A percentile compares a stretch with the other conserved stretches of the same genome.
Evolutionary conservation across 108 stramenopile genomes (phyloP).

Genomic region (Pseudonitzschia pungens): DNA sequence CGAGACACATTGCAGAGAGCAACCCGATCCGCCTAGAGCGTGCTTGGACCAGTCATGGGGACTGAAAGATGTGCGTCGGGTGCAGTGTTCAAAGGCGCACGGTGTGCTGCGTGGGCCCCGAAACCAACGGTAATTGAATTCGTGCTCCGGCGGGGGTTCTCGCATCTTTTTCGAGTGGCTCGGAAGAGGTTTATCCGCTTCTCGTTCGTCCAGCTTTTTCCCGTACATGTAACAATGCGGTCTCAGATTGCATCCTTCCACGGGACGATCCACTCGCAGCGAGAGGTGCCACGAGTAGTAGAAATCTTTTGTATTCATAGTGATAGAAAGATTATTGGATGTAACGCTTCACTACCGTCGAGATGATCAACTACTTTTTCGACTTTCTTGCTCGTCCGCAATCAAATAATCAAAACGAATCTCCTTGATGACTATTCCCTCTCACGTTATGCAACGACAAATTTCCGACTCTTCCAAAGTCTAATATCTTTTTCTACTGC

Average conservation of each 20-base stretch:
- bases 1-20: constrained; percentile 80
- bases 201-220: constrained; percentile 85
- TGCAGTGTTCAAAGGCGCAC: constrained; percentile 82
- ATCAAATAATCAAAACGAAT: too few relatives aligned
- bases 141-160: constrained; percentile 81
- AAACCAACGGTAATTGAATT: constrained; percentile 87
- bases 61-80: constrained; percentile 80
- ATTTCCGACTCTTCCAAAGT: too few relatives aligned
- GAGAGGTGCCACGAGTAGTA: constrained; percentile 86
- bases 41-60: constrained; percentile 90
- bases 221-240: constrained; percentile 93
- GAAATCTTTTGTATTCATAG: constrained; percentile 54
- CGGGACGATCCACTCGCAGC: constrained; percentile 85
- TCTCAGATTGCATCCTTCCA: constrained; percentile 83
- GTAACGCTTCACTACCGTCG: too few relatives aligned
- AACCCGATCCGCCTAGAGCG: constrained; percentile 78
- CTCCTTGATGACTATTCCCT: too few relatives aligned
- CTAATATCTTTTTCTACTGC: too few relatives aligned
- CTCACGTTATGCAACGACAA: too few relatives aligned
- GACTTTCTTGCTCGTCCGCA: too few relatives aligned
- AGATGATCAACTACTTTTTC: too few relatives aligned
- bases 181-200: constrained; percentile 56
- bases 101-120: constrained; percentile 72
- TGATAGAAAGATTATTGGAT: background rate
- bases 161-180: constrained; percentile 77